Base-by-base conservation (phyloP, 2,329 filamentous ascomycete genomes). In the Fusarium decemcellulare region DNA sequence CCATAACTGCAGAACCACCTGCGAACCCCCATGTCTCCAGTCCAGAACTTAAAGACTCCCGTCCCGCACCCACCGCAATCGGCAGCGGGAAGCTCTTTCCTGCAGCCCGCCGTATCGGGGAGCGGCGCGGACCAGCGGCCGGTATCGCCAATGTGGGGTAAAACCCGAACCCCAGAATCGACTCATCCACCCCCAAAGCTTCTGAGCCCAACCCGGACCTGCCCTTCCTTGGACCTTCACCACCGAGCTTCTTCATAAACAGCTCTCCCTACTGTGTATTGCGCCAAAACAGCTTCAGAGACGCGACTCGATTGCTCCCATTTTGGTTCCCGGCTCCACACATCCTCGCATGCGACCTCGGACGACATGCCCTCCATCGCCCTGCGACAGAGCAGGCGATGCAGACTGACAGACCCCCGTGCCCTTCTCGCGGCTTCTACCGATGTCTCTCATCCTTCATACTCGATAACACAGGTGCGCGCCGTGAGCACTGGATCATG, bases 311-410 rank as follows among this genome's bases (percentile, higher is more conserved):
- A 60, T 65, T 50, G 12, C 44, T 51, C 50, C 16, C 34, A 43
- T 27, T 29, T 34, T 46, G 32, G 52, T 23, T 10, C 50, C 23
- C 30, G 23, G 40, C 40, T 59, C 53, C 30, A 60, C 42, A 48
- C 27, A 50, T 18, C 48, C 27, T 70, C 71, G 79, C 75, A 82
- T 82, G 80, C 77, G 76, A 76, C 68, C 73, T 76, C 70, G 70
- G 74, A 71, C 73, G 79, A 78, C 75, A 86, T 86, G 84, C 77
- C 79, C 75, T 79, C 79, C 78, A 76, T 79, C 78, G 81, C 79
- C 76, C 81, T 84, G 81, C 83, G 82, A 76, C 78, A 80, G 79
- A 79, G 80, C 80, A 80, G 82, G 72, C 77, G 78, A 78, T 80
- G 79, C 76, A 76, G 75, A 77, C 64, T 80, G 73, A 77, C 54